Percentiles rank a stretch among this genome's conserved stretches.
Conservation (phyloP, 345 rosid genomes). For the Brassica cretica region DNA sequence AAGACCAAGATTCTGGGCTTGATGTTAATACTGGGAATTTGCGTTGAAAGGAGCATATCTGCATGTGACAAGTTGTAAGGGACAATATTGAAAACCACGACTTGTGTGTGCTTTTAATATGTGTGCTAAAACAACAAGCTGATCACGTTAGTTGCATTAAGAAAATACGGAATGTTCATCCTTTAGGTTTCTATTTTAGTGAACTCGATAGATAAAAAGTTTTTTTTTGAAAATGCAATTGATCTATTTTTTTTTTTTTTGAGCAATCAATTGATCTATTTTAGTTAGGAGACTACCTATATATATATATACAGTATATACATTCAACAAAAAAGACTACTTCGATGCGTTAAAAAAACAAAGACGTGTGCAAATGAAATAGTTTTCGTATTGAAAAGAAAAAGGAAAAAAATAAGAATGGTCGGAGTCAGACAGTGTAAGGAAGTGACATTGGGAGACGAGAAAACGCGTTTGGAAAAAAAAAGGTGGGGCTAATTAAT, state of each 20-base stretch:
- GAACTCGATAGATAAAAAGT: too few relatives aligned
- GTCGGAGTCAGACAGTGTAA: constrained; percentile 29
- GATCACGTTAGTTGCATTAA: neutral
- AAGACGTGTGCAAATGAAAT: constrained; percentile 16
- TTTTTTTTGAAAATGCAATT: too few relatives aligned
- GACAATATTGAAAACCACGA: constrained; percentile 22
- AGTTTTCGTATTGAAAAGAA: neutral
- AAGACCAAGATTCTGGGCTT: constrained; percentile 32
- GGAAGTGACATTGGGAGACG: constrained; percentile 21
- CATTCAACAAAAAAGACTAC: neutral
- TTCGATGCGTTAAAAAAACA: neutral
- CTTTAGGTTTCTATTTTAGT: neutral
- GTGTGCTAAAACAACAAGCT: neutral
- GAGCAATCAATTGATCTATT: neutral
- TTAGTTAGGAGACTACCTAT: neutral
- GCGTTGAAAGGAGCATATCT: constrained; percentile 23
- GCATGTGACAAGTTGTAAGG: constrained; percentile 18
- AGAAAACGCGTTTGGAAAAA: constrained; percentile 32
- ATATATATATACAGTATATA: neutral
- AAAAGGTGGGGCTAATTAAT: neutral
- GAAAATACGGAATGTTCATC: neutral
- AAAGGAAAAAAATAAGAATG: neutral
- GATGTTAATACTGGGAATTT: constrained; percentile 31
- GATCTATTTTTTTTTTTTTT: neutral
- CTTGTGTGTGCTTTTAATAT: neutral